These are phyloP conservation scores for Candida koratica DNA, from an alignment of 805 yeast species.

Conservation along the genomic window DNA sequence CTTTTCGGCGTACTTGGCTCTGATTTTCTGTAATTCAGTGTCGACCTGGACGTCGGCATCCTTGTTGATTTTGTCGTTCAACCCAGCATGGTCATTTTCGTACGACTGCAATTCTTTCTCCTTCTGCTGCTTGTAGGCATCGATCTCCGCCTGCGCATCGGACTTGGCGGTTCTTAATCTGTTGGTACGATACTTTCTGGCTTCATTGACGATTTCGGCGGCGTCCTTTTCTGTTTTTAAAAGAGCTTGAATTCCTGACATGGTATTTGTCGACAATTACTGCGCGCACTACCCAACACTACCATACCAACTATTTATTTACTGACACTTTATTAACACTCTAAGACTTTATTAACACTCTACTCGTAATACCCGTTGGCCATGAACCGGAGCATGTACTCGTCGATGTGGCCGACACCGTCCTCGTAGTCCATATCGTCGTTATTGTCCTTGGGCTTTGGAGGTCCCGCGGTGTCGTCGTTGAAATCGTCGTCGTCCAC, in stretches of 20 bases:
- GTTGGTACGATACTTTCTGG: slow-evolving; percentile 84
- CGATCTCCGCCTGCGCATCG: slow-evolving; percentile 88
- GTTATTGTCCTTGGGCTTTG: slow-evolving; percentile 22
- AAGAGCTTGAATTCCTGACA: slow-evolving; percentile 63
- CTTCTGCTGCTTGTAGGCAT: slow-evolving; percentile 77
- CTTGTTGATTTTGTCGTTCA: slow-evolving; percentile 70
- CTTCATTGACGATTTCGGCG: slow-evolving; percentile 90
- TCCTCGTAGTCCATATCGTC: slow-evolving; percentile 49
- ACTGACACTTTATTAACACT: too few relatives aligned
- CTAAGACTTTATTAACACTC: too few relatives aligned
- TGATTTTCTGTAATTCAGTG: slow-evolving; percentile 64
- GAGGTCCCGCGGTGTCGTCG: slow-evolving; percentile 35
- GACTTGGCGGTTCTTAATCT: slow-evolving; percentile 90
- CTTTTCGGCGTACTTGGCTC: slow-evolving; percentile 59
- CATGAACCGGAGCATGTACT: slow-evolving; percentile 89
- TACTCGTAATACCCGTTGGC: slow-evolving; percentile 67
- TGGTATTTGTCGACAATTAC: slow-evolving; percentile 14
- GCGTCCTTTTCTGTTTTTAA: slow-evolving; percentile 94
- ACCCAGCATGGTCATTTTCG: slow-evolving; percentile 70
- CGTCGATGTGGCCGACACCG: slow-evolving; percentile 82
- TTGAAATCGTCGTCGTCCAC: slow-evolving; percentile 83
- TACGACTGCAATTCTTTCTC: slow-evolving; percentile 73
- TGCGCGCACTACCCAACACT: not conserved
- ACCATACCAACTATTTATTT: not conserved
- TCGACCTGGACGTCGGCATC: slow-evolving; percentile 75